Percentiles rank a stretch among this genome's conserved stretches.
Evolutionary conservation across 2,329 filamentous ascomycete genomes (phyloP).

Genomic region (Clarireedia sp.): DNA sequence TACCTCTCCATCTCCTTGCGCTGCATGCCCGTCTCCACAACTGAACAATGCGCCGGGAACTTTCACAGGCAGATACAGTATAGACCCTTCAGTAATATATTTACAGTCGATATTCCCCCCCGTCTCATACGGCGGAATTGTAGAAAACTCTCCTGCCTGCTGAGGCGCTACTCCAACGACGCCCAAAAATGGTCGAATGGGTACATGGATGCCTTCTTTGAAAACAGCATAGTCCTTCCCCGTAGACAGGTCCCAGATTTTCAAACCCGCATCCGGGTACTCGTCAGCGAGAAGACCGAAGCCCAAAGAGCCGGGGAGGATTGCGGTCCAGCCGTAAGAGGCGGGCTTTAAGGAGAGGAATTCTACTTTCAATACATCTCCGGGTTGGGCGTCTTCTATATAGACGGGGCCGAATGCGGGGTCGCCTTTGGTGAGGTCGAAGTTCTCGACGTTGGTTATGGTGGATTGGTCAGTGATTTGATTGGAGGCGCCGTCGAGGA

Average conservation of each 20-base stretch:
- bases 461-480: constrained; percentile 39
- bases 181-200: constrained; percentile 44
- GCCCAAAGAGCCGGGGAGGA: constrained; percentile 38
- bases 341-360: constrained; percentile 38
- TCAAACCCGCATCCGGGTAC: constrained; percentile 36
- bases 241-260: constrained; percentile 41
- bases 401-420: constrained; percentile 45
- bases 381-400: constrained; percentile 40
- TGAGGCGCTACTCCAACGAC: constrained; percentile 44
- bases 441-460: constrained; percentile 32
- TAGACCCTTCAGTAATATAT: constrained; percentile 39
- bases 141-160: constrained; percentile 37
- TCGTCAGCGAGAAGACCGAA: constrained; percentile 45
- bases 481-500: constrained; percentile 43
- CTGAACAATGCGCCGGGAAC: constrained; percentile 43
- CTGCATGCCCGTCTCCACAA: constrained; percentile 47
- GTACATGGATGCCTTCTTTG: constrained; percentile 40
- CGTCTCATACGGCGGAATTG: constrained; percentile 42
- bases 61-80: constrained; percentile 42
- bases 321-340: constrained; percentile 45
- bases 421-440: constrained; percentile 32
- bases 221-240: constrained; percentile 36
- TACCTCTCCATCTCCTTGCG: constrained; percentile 47
- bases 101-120: constrained; percentile 50
- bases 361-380: constrained; percentile 45